Evolutionary conservation across 2,329 filamentous ascomycete species (phyloP), one percentile per base, ranked within the genome.

Genomic region (Ascochyta fabae): DNA sequence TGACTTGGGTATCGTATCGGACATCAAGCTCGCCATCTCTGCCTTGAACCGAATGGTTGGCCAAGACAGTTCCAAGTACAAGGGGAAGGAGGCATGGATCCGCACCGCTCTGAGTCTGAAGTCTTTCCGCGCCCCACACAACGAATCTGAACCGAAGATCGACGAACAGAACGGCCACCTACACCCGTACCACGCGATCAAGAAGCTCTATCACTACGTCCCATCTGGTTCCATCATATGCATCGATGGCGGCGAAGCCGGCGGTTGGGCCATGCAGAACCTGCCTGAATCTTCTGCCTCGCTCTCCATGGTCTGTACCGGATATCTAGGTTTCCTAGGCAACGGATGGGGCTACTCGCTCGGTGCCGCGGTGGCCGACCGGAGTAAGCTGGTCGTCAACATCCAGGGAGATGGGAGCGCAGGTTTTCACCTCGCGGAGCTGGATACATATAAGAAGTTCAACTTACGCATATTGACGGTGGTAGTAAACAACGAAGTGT

Each of bases 341-440:
- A 81, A 78, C 53, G 79, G 79, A 4, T 81, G 77, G 68, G 79
- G 79, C 4, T 81, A 81, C 58, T 65, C 71, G 1, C 64, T 81
- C 2, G 79, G 79, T 0, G 77, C 75, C 9, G 78, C 78, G 0
- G 61, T 80, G 3, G 79, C 78, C 0, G 73, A 71, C n/a, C 76
- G 74, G 0, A 59, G 61, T 12, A 62, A 70, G 5, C 66, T 77
- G 13, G 66, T 82, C 0, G 65, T 81, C 5, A 80, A 78, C 53
- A 68, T 81, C 4, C 78, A 80, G 36, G 79, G 79, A 8, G 79
- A 82, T 57, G 79, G 78, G 5, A 74, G 69, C 15, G 77, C 76
- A 0, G 79, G 79, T 1, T 79, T 81, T 61, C 81, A 81, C 53
- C 67, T 81, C 39, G 74, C 75, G 48, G 79, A 81, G 57, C 71